Conservation (phyloP, 129 eudicot genomes). For the Chrysanthemum makinoi region DNA sequence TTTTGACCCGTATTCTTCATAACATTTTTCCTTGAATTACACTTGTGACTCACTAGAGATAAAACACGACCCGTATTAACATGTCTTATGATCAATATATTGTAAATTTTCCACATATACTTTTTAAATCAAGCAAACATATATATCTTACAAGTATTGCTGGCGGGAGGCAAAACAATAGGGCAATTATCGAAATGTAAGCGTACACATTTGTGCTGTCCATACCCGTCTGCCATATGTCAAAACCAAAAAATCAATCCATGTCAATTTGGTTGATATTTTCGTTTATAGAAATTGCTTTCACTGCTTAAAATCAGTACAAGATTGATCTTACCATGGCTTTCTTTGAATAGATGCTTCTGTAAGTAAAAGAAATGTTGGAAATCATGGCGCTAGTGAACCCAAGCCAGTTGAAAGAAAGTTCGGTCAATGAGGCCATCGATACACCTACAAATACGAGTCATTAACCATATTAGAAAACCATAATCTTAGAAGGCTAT, state of each 20-base stretch:
- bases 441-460: constrained; percentile 44
- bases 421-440: constrained; percentile 63
- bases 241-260: neutral
- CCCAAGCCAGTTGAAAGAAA: constrained; percentile 67
- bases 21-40: too few species aligned
- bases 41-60: too few species aligned
- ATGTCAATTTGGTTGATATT: neutral
- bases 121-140: neutral
- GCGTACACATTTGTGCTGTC: constrained; percentile 64
- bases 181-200: constrained; percentile 60
- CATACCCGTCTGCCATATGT: constrained; percentile 51
- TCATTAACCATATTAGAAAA: too few species aligned
- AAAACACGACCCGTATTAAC: neutral
- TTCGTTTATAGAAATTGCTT: neutral
- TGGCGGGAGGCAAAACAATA: constrained; percentile 58
- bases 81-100: neutral
- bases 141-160: constrained; percentile 49
- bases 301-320: too few species aligned
- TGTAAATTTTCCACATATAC: too few species aligned
- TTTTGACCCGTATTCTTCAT: too few species aligned
- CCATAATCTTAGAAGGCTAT: too few species aligned
- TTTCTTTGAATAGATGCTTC: constrained; percentile 63
- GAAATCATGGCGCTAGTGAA: constrained; percentile 65
- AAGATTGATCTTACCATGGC: constrained; percentile 44
- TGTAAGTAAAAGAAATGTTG: constrained; percentile 55